phyloP scores from a whole-genome alignment of 140 eudicot genomes.

The Anethum foeniculum region DNA sequence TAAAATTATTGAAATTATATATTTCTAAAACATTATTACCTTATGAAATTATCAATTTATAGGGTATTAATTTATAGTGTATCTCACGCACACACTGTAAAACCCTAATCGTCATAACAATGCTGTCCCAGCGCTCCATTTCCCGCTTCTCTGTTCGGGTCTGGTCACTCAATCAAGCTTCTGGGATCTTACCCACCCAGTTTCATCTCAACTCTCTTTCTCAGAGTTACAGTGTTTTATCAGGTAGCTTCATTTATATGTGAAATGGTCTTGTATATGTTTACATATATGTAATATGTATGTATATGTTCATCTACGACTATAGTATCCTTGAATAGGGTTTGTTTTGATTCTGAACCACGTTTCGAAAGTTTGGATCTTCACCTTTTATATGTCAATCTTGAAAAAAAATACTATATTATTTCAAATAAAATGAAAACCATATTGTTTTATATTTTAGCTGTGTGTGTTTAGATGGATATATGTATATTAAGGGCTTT shows the following conservation, averaged over 20 bases:
- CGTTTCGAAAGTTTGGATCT: not conserved
- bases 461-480: not conserved
- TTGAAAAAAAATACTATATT: not conserved
- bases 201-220: conserved; percentile 1
- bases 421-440: too few species aligned
- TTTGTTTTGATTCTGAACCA: not conserved
- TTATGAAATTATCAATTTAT: too few species aligned
- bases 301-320: not conserved
- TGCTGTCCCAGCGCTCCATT: conserved; percentile 3
- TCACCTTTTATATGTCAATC: not conserved
- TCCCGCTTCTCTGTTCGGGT: not conserved
- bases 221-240: not conserved
- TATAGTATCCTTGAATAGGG: not conserved
- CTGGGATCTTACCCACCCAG: not conserved
- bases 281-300: not conserved
- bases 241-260: not conserved
- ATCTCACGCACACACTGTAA: too few species aligned
- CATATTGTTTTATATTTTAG: not conserved
- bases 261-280: not conserved
- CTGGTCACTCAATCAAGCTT: conserved; percentile 8
- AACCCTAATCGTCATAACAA: not conserved
- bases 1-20: too few species aligned
- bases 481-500: not conserved
- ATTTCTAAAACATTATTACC: too few species aligned
- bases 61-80: too few species aligned